phyloP scores from a whole-genome alignment of 495 filamentous ascomycete genomes.

The Penicillium fimorum region DNA sequence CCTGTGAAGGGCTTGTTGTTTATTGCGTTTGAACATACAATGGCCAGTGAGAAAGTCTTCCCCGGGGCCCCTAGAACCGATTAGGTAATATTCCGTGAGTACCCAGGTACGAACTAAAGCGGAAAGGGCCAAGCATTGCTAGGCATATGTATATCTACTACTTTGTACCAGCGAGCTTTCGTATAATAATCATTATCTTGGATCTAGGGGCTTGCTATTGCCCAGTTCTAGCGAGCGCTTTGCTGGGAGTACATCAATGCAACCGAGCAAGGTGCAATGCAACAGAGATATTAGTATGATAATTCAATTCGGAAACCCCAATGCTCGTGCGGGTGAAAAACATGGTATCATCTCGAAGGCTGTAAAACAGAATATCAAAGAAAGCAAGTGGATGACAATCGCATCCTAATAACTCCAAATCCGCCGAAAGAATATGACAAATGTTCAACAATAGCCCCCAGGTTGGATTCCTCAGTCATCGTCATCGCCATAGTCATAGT shows the following conservation, averaged over 20 bases:
- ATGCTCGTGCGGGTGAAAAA: neutral
- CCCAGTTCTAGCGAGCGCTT: neutral
- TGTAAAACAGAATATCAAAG: neutral
- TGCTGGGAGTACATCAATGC: neutral
- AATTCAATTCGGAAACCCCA: conserved; percentile 1
- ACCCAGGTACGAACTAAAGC: too few species aligned
- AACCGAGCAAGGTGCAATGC: neutral
- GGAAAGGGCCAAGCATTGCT: too few species aligned
- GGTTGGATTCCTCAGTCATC: neutral
- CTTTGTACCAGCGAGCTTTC: neutral
- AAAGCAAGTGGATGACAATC: neutral
- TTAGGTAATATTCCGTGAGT: too few species aligned
- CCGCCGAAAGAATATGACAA: neutral
- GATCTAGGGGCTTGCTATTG: neutral
- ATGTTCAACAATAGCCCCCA: neutral
- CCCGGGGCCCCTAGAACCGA: too few species aligned
- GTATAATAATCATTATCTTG: neutral
- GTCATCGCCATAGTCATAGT: conserved; percentile 28
- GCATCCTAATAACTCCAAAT: conserved; percentile 4
- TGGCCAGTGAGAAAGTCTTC: too few species aligned
- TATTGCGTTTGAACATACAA: too few species aligned
- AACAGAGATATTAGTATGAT: neutral
- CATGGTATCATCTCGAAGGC: conserved; percentile 6
- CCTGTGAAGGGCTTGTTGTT: too few species aligned
- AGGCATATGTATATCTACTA: too few species aligned